phyloP scores from a whole-genome alignment of 495 filamentous ascomycete species.

The Hapsidospora chrysogenum region DNA sequence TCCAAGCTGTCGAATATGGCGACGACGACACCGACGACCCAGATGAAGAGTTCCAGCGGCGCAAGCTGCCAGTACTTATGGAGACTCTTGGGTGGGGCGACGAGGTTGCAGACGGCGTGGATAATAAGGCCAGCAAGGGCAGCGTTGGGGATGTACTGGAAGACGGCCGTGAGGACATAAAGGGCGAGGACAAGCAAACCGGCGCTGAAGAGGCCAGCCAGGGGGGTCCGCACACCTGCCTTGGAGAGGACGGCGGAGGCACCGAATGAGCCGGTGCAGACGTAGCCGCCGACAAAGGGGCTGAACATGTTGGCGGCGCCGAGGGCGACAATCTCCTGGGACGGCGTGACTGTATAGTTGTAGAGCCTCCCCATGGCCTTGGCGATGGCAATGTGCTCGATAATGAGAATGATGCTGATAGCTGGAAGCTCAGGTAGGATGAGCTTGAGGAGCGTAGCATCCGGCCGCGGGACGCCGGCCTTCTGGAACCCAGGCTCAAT shows the following conservation, averaged over 20 bases:
- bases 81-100: slow-evolving; percentile 15
- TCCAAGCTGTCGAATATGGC: slow-evolving; percentile 17
- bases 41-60: slow-evolving; percentile 17
- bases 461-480: slow-evolving; percentile 3
- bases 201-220: slow-evolving; percentile 18
- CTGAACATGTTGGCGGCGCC: slow-evolving; percentile 18
- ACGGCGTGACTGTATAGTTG: slow-evolving; percentile 16
- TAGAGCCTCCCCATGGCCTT: slow-evolving; percentile 18
- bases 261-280: slow-evolving; percentile 18
- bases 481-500: slow-evolving; percentile 6
- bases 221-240: slow-evolving; percentile 17
- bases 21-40: slow-evolving; percentile 15
- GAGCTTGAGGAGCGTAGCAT: slow-evolving; percentile 3
- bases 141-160: slow-evolving; percentile 18
- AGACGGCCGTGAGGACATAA: slow-evolving; percentile 15
- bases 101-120: slow-evolving; percentile 16
- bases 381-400: slow-evolving; percentile 21
- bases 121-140: slow-evolving; percentile 19
- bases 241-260: slow-evolving; percentile 20
- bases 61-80: slow-evolving; percentile 18
- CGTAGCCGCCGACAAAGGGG: slow-evolving; percentile 18
- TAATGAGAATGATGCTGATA: slow-evolving; percentile 15
- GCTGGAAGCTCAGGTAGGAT: slow-evolving; percentile 7
- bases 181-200: slow-evolving; percentile 15
- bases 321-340: slow-evolving; percentile 19